Evolutionary conservation across 148 eudicot species (phyloP).

Genomic region (Rhododendron ovatum): DNA sequence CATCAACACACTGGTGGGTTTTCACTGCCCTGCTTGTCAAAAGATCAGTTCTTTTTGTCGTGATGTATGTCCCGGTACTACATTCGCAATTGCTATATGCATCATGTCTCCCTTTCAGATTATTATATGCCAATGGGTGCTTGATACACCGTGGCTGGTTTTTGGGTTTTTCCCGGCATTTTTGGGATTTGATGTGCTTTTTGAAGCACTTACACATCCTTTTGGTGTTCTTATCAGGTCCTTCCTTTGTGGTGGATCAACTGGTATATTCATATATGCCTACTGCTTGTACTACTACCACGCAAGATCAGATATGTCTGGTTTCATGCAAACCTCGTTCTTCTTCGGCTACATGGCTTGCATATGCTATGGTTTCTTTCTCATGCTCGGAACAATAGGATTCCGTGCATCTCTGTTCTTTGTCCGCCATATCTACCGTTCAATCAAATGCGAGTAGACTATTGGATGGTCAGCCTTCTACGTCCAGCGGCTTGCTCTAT

Average conservation of each 20-base stretch:
- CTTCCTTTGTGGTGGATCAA: conserved; percentile 42
- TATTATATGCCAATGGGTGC: background rate
- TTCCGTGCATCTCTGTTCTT: conserved; percentile 37
- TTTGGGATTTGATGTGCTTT: background rate
- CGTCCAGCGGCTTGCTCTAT: background rate
- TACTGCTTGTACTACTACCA: conserved; percentile 35
- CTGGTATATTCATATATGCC: conserved; percentile 34
- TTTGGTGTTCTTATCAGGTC: conserved; percentile 11
- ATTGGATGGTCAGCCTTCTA: background rate
- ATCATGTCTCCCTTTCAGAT: background rate
- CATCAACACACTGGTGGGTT: background rate
- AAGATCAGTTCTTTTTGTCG: background rate
- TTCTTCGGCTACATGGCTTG: conserved; percentile 44
- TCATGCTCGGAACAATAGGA: conserved; percentile 41
- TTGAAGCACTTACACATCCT: background rate
- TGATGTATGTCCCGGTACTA: background rate
- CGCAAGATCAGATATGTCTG: conserved; percentile 34
- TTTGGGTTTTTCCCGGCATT: background rate
- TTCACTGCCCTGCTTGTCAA: background rate
- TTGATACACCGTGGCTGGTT: background rate
- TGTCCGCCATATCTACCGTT: conserved; percentile 22
- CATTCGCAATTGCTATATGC: background rate
- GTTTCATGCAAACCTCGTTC: conserved; percentile 45
- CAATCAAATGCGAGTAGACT: conserved; percentile 22
- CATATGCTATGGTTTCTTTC: conserved; percentile 38